phyloP scores from a whole-genome alignment of 768 basidiomycete genomes.

The Tylopilus felleus region DNA sequence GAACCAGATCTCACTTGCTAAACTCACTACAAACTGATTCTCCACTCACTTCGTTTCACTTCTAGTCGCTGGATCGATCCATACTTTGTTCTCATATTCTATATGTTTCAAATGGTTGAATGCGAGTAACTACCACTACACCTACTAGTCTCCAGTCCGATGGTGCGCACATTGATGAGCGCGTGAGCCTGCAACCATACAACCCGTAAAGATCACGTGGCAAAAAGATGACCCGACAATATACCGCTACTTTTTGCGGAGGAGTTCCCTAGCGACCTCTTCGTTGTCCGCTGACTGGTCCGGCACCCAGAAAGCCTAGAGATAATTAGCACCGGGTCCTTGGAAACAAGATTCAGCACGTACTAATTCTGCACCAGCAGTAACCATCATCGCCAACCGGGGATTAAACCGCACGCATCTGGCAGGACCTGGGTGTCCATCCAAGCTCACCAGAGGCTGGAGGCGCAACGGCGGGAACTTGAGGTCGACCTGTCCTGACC shows the following conservation, averaged over 20 bases:
- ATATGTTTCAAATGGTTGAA: not conserved
- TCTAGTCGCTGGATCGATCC: conserved; percentile 11
- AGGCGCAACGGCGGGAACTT: conserved; percentile 50
- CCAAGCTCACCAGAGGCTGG: conserved; percentile 50
- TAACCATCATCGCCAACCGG: conserved; percentile 81
- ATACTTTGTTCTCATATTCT: not conserved
- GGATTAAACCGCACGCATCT: conserved; percentile 92
- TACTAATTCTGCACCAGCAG: conserved; percentile 82
- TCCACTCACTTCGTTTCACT: not conserved
- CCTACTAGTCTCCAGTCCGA: not conserved
- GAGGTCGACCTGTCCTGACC: conserved; percentile 51
- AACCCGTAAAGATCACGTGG: not conserved
- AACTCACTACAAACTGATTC: conserved; percentile 37
- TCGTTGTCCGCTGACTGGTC: conserved; percentile 67
- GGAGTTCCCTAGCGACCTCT: conserved; percentile 65
- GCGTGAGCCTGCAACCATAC: not conserved
- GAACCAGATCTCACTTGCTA: conserved; percentile 60
- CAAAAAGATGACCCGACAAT: not conserved
- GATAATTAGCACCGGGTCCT: conserved; percentile 16
- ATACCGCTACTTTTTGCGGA: conserved; percentile 51
- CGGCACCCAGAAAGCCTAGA: conserved; percentile 62
- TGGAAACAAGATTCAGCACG: conserved; percentile 20
- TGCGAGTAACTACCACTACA: not conserved
- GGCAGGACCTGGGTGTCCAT: conserved; percentile 80
- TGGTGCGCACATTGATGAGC: not conserved